Conservation (phyloP, 192 early-diverging fungal genomes). For the Mortierella hygrophila region DNA sequence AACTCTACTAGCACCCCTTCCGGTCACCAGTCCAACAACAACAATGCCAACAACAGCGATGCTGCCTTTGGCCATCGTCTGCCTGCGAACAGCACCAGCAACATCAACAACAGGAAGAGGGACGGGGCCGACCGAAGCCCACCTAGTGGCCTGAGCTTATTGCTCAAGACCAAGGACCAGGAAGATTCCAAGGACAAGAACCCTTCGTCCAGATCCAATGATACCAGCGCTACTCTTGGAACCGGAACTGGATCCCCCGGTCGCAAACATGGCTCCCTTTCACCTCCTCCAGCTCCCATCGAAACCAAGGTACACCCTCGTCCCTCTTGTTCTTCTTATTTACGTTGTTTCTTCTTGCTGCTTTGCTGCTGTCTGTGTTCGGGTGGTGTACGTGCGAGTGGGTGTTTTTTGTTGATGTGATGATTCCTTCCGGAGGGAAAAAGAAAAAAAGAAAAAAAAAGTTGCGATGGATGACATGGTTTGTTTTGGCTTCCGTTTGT, state of each 20-base stretch:
- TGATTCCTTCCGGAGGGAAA: background rate
- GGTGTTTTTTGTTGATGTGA: background rate
- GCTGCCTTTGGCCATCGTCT: background rate
- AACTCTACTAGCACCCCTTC: background rate
- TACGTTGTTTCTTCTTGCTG: background rate
- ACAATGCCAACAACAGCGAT: background rate
- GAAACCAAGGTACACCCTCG: slow-evolving; percentile 16
- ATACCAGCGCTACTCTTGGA: slow-evolving; percentile 1
- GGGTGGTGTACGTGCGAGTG: background rate
- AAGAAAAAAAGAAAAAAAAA: background rate
- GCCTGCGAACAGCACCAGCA: slow-evolving; percentile 5
- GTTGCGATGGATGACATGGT: slow-evolving; percentile 2
- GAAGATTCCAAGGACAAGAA: slow-evolving; percentile 17
- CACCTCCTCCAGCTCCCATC: slow-evolving; percentile 35
- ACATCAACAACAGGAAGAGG: background rate
- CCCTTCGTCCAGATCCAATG: slow-evolving; percentile 6
- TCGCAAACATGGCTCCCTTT: slow-evolving; percentile 14
- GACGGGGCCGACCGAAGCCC: slow-evolving; percentile 33
- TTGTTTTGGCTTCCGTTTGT: background rate
- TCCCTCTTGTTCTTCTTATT: background rate
- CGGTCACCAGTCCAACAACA: background rate
- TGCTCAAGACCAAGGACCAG: slow-evolving; percentile 43
- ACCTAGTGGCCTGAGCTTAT: slow-evolving; percentile 48
- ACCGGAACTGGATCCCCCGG: background rate
- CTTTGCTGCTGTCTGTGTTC: background rate